Evolutionary conservation across 139 green algal species (phyloP), one percentile per base, ranked within the genome.

Genomic region (Coccomyxa sp.): DNA sequence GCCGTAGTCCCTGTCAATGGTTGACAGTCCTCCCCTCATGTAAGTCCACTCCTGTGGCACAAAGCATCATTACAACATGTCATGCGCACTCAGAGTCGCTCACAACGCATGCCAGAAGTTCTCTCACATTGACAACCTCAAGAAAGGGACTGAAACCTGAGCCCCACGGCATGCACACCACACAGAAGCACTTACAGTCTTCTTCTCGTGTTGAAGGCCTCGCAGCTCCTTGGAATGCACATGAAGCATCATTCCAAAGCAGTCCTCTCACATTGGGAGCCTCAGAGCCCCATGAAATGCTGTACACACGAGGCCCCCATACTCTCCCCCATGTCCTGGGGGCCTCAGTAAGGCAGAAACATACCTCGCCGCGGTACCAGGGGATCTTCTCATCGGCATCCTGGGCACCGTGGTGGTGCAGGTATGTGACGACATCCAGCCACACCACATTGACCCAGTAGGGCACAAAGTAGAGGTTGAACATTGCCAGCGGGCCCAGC

Each of bases 341-440:
- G 38, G 7, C 38, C 38, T 51, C 38, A 51, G 7, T 51, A 51
- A 10, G 10, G 71, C 71, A 31, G 57, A 15, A 75, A 67, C 79
- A 25, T 76, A 88, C 82, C 81, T 95, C 88, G 59, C 92, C 92
- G 32, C 95, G 85, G 92, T 97, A 98, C 95, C 95, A 98, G 74
- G 95, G 95, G 83, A 98, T 88, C 88, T 96, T 91, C 88, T 96
- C 91, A 10, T 92, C 84, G 11, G 81, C 28, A 83, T 97, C 90
- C 66, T 85, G 68, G 38, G 87, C 87, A 79, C 95, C 95, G 85
- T 98, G 95, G 88, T 98, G 95, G 89, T 98, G 95, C 86, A 99
- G 92, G 90, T 98, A 99, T 21, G 96, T 99, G 16, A 99, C 96
- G 9, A 94, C 81, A 83, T 99, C 96, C 66, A 99, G 94, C 96